Base-by-base conservation (phyloP, 768 basidiomycete species). In the Mrakia frigida region DNA sequence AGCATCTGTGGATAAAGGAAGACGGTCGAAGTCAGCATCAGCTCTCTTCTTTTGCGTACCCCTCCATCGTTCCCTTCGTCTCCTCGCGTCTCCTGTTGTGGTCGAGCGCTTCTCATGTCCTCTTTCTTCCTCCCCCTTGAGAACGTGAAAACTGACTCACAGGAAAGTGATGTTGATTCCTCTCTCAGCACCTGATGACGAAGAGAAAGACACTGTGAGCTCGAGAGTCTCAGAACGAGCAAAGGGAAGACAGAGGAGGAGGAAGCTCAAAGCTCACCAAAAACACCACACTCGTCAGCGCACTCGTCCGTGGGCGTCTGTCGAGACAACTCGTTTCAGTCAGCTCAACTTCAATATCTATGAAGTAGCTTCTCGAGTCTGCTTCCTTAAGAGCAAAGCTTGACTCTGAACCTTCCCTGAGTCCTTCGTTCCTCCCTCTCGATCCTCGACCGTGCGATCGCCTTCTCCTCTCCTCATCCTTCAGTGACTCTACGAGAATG, bases 121-220 rank as follows among this genome's bases (percentile, higher is more conserved):
- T n/a, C n/a, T n/a, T n/a, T n/a, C n/a, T n/a, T 41, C 39, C 11
- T 41, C 39, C 39, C 39, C 11, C 39, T 11, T 11, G 39, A 41
- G 39, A 41, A 5, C 5, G 6, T 41, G 5, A 6, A 11, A 41
- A 11, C 39, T 2, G 46, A 50, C 46, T 50, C n/a, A 60, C 59
- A 60, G 59, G 59, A 60, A 60, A 18, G 59, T 60, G 59, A 60
- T 60, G n/a, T 60, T 60, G 59, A 60, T 60, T 33, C n/a, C 59
- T 14, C 59, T 9, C 59, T 60, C 59, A 11, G 59, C 59, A 11
- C 59, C 59, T 60, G 59, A 23, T 7, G 18, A 59, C 23, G 28
- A 60, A n/a, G 59, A 60, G 21, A 11, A 5, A 31, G 13, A 31
- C 3, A 25, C 10, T n/a, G n/a, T 28, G n/a, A 28, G n/a, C 59